Evolutionary conservation across 805 yeast species (phyloP).

Genomic region (Candida chilensis): DNA sequence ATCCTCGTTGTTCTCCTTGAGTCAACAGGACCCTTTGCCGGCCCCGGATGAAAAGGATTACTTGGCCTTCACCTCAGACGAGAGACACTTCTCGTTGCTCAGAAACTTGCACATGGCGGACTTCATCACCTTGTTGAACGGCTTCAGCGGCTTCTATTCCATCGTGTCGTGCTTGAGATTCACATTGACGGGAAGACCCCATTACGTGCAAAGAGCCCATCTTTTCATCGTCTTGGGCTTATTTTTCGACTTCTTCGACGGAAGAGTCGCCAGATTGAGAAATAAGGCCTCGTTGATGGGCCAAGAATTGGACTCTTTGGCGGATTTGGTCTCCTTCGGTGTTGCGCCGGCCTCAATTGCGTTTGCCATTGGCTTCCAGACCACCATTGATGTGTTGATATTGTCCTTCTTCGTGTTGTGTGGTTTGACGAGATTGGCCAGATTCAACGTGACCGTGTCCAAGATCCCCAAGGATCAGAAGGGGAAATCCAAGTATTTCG

Average conservation of each 20-base stretch:
- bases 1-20: slow-evolving; percentile 44
- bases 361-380: slow-evolving; percentile 80
- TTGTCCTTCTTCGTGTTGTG: slow-evolving; percentile 84
- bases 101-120: slow-evolving; percentile 92
- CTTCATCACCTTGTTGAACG: slow-evolving; percentile 88
- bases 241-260: slow-evolving; percentile 94
- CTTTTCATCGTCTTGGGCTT: slow-evolving; percentile 84
- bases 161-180: slow-evolving; percentile 80
- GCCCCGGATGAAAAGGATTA: slow-evolving; percentile 75
- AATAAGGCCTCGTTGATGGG: slow-evolving; percentile 91
- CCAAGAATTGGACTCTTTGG: slow-evolving; percentile 93
- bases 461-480: slow-evolving; percentile 82
- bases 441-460: slow-evolving; percentile 91
- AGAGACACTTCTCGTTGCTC: slow-evolving; percentile 78
- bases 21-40: slow-evolving; percentile 53
- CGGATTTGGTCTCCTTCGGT: slow-evolving; percentile 90
- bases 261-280: slow-evolving; percentile 92
- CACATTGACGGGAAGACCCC: slow-evolving; percentile 58
- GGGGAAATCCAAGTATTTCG: slow-evolving; percentile 89
- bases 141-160: slow-evolving; percentile 89
- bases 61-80: slow-evolving; percentile 71
- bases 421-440: slow-evolving; percentile 88
- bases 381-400: slow-evolving; percentile 71
- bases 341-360: slow-evolving; percentile 94
- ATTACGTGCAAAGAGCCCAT: slow-evolving; percentile 81